Evolutionary conservation across 1,139 yeast genomes (phyloP), one percentile per base, ranked within the genome.

Genomic region (Maudiozyma humilis): DNA sequence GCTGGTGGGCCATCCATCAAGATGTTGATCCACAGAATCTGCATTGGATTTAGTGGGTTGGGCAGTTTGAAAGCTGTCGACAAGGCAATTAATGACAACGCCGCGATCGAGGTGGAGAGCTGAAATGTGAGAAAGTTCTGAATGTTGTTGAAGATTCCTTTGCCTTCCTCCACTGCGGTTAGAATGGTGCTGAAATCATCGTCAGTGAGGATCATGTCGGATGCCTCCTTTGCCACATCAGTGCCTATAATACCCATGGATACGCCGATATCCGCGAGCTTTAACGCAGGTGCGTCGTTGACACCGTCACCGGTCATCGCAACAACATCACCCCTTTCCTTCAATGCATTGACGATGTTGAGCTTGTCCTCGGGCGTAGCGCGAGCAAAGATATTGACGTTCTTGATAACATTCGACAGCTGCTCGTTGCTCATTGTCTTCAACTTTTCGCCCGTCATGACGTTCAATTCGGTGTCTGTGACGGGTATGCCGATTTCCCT

Each of bases 291-390:
- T 0, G 97, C 97, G 68, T 89, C 98, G 63, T 89, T 89, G 17
- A 89, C 98, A 66, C 98, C 98, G 66, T 89, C 97, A 49, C 97
- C 97, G 12, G 97, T 91, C 98, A 91, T 91, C 34, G 96, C 98
- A 41, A 91, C 98, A 50, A 89, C 81, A 64, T 91, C 96, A 37
- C 96, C 97, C 56, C 95, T 76, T 59, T 79, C 75, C 64, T 91
- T 96, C 54, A 91, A 73, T 1, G 96, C 96, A 59, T 84, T 78
- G 30, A 91, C 95, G 64, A 91, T 91, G 44, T 83, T 73, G 48
- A 91, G 85, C 64, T 91, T 91, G 68, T n/a, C n/a, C n/a, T n/a
- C n/a, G n/a, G n/a, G n/a, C n/a, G n/a, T n/a, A n/a, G n/a, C n/a
- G n/a, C n/a, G 79, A 2, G 97, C 97, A 70, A 91, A 89, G 7